Evolutionary conservation across 2,329 filamentous ascomycete genomes (phyloP), one percentile per base, ranked within the genome.

Genomic region (Calonectria montana): DNA sequence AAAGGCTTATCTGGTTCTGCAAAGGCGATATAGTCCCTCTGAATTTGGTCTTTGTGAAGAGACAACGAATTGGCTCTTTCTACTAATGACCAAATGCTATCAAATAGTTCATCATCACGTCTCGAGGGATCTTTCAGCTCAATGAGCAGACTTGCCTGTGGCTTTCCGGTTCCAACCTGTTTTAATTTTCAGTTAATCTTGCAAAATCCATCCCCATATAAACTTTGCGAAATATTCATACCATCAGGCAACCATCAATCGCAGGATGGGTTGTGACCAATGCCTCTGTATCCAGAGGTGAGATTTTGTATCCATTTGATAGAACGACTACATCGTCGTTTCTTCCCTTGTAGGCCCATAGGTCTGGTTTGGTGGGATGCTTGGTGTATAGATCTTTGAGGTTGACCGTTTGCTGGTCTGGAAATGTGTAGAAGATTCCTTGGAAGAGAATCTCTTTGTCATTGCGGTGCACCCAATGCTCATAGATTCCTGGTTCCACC

Each of bases 71-170:
- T 89, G 0, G 86, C 86, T 25, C 79, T 74, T 62, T 87, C 80
- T 0, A 89, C 81, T 0, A 74, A 78, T 0, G 81, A 79, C 87
- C 87, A 88, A 7, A 89, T 82, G 45, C 81, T 80, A 5, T 88
- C 83, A 3, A 88, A 71, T 2, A 85, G 70, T 4, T 74, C 73
- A 1, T 80, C 71, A 3, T 61, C 74, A 4, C 74, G 77, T 2
- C 16, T 27, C 1, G 65, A 48, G 3, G 70, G 71, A 21, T 78
- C 78, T 50, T 78, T 80, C 13, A 79, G 27, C 65, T 81, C 80
- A 15, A 81, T 75, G 4, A 81, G 75, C 4, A 81, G 69, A 6
- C 74, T 79, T 0, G 80, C 79, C 41, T 80, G 75, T 1, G 76
- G 73, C 48, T 76, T 76, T 12, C 80, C 79, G 0, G 76, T 73